phyloP scores from a whole-genome alignment of 768 basidiomycete species.

The Tulasnella sp. region DNA sequence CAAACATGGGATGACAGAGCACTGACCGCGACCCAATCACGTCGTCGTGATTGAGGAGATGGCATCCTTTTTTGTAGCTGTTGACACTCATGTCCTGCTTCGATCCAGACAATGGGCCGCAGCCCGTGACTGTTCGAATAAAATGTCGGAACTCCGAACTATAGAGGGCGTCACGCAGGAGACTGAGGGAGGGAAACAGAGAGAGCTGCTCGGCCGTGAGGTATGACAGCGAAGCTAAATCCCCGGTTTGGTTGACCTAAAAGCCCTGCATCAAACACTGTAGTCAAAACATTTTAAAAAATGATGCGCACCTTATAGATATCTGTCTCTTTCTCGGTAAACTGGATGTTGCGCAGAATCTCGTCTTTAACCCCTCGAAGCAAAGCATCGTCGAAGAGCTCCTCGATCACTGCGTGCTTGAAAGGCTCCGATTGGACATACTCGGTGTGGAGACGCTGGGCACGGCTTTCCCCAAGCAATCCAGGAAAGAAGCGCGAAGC shows the following conservation, averaged over 20 bases:
- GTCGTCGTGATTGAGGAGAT: slow-evolving; percentile 96
- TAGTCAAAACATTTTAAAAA: background rate
- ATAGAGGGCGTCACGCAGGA: slow-evolving; percentile 86
- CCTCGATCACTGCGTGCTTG: slow-evolving; percentile 70
- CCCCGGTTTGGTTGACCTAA: slow-evolving; percentile 94
- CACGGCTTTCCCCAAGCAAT: slow-evolving; percentile 46
- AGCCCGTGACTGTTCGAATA: slow-evolving; percentile 78
- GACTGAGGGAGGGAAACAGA: slow-evolving; percentile 66
- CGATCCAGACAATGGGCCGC: slow-evolving; percentile 78
- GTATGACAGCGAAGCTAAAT: slow-evolving; percentile 85
- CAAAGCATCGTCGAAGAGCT: slow-evolving; percentile 75
- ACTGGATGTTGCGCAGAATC: slow-evolving; percentile 63
- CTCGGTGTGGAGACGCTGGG: slow-evolving; percentile 40
- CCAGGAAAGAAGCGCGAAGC: slow-evolving; percentile 34
- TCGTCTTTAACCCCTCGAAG: slow-evolving; percentile 75
- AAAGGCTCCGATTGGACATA: slow-evolving; percentile 60
- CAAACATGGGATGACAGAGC: background rate
- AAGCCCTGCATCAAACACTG: background rate
- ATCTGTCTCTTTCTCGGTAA: slow-evolving; percentile 93
- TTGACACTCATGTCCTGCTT: slow-evolving; percentile 96
- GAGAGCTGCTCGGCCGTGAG: slow-evolving; percentile 66
- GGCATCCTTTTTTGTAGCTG: slow-evolving; percentile 81
- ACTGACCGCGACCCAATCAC: slow-evolving; percentile 75
- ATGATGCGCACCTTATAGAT: slow-evolving; percentile 89
- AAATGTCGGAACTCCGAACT: slow-evolving; percentile 71